Evolutionary conservation across 495 filamentous ascomycete genomes (phyloP).

Genomic region (Symbiotaphrina buchneri): DNA sequence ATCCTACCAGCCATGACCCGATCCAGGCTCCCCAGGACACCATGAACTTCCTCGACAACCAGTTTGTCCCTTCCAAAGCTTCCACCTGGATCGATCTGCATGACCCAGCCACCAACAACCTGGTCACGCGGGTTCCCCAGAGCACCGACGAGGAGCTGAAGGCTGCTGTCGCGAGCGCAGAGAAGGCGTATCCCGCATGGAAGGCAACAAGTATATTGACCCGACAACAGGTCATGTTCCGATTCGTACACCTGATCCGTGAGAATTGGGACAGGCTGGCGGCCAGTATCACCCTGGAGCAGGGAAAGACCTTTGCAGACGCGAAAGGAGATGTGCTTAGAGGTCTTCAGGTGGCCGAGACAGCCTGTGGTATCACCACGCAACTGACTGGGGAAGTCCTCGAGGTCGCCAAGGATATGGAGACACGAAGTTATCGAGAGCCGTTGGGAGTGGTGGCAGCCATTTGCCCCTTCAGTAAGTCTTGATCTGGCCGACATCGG

Average conservation of each 20-base stretch:
- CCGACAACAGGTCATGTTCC: conserved; percentile 94
- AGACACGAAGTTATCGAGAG: conserved; percentile 82
- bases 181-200: conserved; percentile 84
- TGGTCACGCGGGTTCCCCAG: conserved; percentile 94
- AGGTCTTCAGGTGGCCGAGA: conserved; percentile 91
- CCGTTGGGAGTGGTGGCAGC: conserved; percentile 87
- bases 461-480: conserved; percentile 95
- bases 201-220: conserved; percentile 60
- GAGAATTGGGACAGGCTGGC: conserved; percentile 92
- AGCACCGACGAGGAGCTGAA: conserved; percentile 76
- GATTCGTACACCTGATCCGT: conserved; percentile 72
- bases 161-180: conserved; percentile 68
- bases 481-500: neutral
- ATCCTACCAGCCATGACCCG: conserved; percentile 63
- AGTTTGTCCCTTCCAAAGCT: conserved; percentile 57
- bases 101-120: conserved; percentile 93
- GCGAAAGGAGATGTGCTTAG: conserved; percentile 88
- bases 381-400: conserved; percentile 86
- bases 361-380: conserved; percentile 82
- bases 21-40: conserved; percentile 59
- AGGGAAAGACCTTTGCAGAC: conserved; percentile 96
- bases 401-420: conserved; percentile 98
- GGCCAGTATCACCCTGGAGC: conserved; percentile 88
- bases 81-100: conserved; percentile 75
- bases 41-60: conserved; percentile 78